phyloP scores from a whole-genome alignment of 495 filamentous ascomycete genomes.

The Amniculicola lignicola region DNA sequence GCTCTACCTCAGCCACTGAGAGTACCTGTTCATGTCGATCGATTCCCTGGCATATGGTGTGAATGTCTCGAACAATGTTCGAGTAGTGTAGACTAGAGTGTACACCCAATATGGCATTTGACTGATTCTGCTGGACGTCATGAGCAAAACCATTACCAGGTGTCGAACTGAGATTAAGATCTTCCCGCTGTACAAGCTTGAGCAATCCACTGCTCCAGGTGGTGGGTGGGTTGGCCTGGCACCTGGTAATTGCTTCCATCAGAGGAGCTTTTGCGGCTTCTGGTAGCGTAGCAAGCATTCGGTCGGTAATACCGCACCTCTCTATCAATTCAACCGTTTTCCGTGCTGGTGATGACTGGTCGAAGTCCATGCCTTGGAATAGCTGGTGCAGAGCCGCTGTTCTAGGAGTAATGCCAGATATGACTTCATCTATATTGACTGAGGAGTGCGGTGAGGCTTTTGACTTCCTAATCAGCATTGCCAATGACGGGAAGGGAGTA shows the following conservation, averaged over 20 bases:
- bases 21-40: conserved; percentile 35
- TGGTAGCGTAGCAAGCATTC: conserved; percentile 74
- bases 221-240: conserved; percentile 74
- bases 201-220: conserved; percentile 70
- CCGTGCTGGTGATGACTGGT: conserved; percentile 1
- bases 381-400: conserved; percentile 41
- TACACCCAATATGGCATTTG: conserved; percentile 39
- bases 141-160: conserved; percentile 10
- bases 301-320: conserved; percentile 53
- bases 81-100: conserved; percentile 34
- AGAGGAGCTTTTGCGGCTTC: conserved; percentile 75
- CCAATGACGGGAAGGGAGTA: conserved; percentile 30
- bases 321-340: conserved; percentile 57
- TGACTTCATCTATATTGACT: conserved; percentile 24
- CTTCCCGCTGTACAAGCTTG: conserved; percentile 74
- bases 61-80: conserved; percentile 62
- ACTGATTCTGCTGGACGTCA: conserved; percentile 38
- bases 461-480: conserved; percentile 25
- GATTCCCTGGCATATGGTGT: conserved; percentile 61
- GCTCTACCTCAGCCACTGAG: conserved; percentile 63
- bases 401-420: conserved; percentile 28
- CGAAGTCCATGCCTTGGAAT: conserved; percentile 24
- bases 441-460: conserved; percentile 27
- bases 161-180: conserved; percentile 49
- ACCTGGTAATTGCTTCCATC: conserved; percentile 77